phyloP scores from a whole-genome alignment of 768 basidiomycete genomes.

The Lactifluus echinatus region DNA sequence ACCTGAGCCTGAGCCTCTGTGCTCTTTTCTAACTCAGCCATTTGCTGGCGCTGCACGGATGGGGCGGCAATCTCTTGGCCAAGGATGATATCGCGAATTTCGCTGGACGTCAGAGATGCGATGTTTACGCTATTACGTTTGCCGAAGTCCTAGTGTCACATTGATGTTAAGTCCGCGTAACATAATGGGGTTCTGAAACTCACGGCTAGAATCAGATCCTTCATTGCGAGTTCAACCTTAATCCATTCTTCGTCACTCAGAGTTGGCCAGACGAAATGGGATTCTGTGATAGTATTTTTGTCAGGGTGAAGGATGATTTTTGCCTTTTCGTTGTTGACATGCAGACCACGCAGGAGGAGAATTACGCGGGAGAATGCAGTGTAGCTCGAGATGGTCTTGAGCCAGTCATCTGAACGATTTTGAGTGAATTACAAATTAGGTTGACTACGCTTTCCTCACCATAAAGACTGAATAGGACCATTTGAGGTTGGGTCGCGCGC shows the following conservation, averaged over 20 bases:
- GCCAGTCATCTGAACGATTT: slow-evolving; percentile 76
- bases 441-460: slow-evolving; percentile 34
- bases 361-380: slow-evolving; percentile 98
- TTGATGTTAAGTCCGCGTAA: slow-evolving; percentile 18
- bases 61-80: slow-evolving; percentile 98
- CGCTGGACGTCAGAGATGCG: slow-evolving; percentile 91
- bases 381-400: slow-evolving; percentile 97
- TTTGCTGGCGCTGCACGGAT: slow-evolving; percentile 94
- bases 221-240: slow-evolving; percentile 97
- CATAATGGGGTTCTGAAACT: slow-evolving; percentile 22
- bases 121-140: slow-evolving; percentile 99
- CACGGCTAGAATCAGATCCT: slow-evolving; percentile 88
- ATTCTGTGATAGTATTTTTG: slow-evolving; percentile 93
- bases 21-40: slow-evolving; percentile 98
- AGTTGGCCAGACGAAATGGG: slow-evolving; percentile 97
- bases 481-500: slow-evolving; percentile 97
- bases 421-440: slow-evolving; percentile 5
- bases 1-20: slow-evolving; percentile 91
- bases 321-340: slow-evolving; percentile 99
- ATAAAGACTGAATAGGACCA: slow-evolving; percentile 98
- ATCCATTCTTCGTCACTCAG: slow-evolving; percentile 95
- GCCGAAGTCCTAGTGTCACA: slow-evolving; percentile 70
- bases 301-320: slow-evolving; percentile 98
- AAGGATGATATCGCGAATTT: slow-evolving; percentile 96
- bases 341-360: slow-evolving; percentile 90